Percentiles rank a stretch among this genome's conserved stretches.
phyloP scores from a whole-genome alignment of 768 basidiomycete genomes.

The Hygrocybe punicea region DNA sequence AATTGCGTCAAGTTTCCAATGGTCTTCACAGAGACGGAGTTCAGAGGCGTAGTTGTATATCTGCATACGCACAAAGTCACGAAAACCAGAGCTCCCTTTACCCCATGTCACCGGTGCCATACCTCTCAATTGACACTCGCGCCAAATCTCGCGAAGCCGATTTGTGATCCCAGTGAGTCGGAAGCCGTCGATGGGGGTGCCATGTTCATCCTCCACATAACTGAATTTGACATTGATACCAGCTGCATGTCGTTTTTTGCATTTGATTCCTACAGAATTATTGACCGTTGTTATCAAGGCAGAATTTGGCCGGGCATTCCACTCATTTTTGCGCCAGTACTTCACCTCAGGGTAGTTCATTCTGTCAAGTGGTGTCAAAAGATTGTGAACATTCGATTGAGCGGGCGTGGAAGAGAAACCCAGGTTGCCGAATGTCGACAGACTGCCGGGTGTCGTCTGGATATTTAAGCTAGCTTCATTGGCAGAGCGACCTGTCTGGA shows the following conservation, averaged over 20 bases:
- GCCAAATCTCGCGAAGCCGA: background rate
- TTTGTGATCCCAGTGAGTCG: background rate
- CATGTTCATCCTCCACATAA: background rate
- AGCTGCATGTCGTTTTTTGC: background rate
- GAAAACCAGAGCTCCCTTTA: background rate
- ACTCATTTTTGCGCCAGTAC: background rate
- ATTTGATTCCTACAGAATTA: background rate
- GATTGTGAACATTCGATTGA: too few relatives aligned
- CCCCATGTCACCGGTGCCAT: background rate
- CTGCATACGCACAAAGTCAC: background rate
- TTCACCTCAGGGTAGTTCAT: background rate
- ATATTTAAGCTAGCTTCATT: too few relatives aligned
- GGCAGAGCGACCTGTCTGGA: too few relatives aligned
- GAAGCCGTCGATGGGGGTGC: background rate
- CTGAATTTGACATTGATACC: background rate
- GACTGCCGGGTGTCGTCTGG: too few relatives aligned
- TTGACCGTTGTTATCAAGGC: background rate
- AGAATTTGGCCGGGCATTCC: background rate
- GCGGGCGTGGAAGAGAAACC: too few relatives aligned
- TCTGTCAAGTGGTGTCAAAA: background rate
- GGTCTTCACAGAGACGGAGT: slow-evolving; percentile 16
- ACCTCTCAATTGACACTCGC: background rate
- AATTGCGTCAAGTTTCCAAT: slow-evolving; percentile 19
- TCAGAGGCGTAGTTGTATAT: slow-evolving; percentile 12
- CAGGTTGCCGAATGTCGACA: too few relatives aligned